These are phyloP conservation scores for Gynostemma pentaphyllum DNA, from an alignment of 306 rosid genomes.

Conservation along the genomic window DNA sequence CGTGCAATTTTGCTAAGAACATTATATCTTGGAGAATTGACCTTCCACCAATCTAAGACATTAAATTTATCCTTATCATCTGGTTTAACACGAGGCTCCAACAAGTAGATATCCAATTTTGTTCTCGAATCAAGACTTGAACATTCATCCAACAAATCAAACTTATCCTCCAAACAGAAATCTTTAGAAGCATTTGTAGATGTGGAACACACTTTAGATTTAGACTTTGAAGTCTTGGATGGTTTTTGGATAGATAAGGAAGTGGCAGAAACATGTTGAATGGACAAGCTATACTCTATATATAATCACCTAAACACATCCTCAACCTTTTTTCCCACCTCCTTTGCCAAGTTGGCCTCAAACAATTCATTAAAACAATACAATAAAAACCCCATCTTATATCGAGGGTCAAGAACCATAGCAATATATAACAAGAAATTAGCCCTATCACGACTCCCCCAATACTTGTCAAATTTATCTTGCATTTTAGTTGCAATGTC, in stretches of 20 bases:
- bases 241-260: too few species aligned
- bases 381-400: neutral
- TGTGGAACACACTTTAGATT: too few species aligned
- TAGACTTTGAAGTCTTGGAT: too few species aligned
- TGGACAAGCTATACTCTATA: neutral
- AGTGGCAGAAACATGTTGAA: too few species aligned
- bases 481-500: neutral
- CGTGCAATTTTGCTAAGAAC: neutral
- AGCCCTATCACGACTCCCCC: neutral
- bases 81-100: too few species aligned
- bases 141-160: too few species aligned
- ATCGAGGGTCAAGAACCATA: neutral
- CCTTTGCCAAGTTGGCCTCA: neutral
- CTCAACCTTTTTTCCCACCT: neutral
- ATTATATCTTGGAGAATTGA: neutral
- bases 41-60: neutral
- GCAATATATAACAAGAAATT: neutral
- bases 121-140: too few species aligned
- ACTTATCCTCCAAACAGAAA: too few species aligned
- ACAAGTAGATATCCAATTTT: too few species aligned
- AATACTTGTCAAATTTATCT: neutral
- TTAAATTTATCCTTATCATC: too few species aligned
- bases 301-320: neutral
- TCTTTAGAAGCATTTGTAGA: too few species aligned
- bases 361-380: neutral